A percentile compares a stretch with the other conserved stretches of the same genome.
Evolutionary conservation across 2,329 filamentous ascomycete genomes (phyloP).

Genomic region (Metarhizium album): DNA sequence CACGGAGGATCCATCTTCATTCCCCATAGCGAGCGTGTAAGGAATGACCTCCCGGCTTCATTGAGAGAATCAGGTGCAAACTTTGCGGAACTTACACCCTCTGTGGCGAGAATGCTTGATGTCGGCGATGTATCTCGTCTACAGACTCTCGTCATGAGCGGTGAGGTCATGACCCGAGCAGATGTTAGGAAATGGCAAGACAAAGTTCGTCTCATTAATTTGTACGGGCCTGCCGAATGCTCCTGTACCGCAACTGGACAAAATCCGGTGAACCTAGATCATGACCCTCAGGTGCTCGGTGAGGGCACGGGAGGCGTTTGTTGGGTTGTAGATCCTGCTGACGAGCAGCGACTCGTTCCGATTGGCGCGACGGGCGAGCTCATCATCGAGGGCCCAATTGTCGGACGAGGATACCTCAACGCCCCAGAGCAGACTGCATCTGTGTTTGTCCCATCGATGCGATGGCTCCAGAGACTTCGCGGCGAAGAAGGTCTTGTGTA

Average conservation of each 20-base stretch:
- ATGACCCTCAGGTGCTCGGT: conserved; percentile 20
- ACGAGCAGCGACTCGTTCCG: conserved; percentile 13
- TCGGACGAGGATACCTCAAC: conserved; percentile 39
- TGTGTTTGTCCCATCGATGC: conserved; percentile 11
- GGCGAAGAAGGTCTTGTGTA: background rate
- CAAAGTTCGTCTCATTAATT: background rate
- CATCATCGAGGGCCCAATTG: conserved; percentile 30
- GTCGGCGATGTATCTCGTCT: background rate
- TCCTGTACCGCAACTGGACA: conserved; percentile 28
- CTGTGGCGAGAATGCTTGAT: background rate
- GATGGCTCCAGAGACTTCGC: too few relatives aligned
- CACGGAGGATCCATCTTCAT: conserved; percentile 6
- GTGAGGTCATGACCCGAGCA: background rate
- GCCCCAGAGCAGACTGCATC: conserved; percentile 18
- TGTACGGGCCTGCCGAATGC: background rate
- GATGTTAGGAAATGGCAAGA: background rate
- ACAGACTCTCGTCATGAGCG: background rate
- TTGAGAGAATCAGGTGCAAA: background rate
- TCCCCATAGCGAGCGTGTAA: conserved; percentile 1
- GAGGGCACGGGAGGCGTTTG: conserved; percentile 5
- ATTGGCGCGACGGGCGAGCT: conserved; percentile 21
- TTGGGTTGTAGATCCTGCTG: conserved; percentile 15
- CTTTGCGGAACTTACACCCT: background rate
- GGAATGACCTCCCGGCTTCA: background rate
- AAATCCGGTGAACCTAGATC: conserved; percentile 18